Base-by-base conservation (phyloP, 1,284 basidiomycete species). In the Ceratobasidium papillatum region DNA sequence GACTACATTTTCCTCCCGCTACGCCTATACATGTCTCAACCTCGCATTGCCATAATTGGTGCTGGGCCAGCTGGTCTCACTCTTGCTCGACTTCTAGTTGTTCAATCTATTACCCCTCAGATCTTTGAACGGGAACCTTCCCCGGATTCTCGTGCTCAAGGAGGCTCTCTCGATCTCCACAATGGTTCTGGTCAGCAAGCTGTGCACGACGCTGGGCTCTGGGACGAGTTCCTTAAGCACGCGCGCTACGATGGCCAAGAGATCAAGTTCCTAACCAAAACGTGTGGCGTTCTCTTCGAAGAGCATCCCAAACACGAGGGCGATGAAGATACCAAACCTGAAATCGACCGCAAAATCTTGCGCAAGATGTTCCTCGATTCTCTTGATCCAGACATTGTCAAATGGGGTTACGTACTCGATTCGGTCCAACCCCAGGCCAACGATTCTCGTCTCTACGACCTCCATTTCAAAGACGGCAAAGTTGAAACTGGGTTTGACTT, bases 161-260 rank as follows among this genome's bases (percentile, higher is more conserved):
- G 84, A 19, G 84, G 84, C 11, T 78, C 81, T 14, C 80, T 85
- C 34, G 84, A 85, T 77, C 76, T 85, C 27, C 84, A 85, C 75
- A 72, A 76, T 0, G 79, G 80, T 27, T 81, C 81, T 7, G 84
- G 84, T 17, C 81, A 80, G 74, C 69, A 71, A 17, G 82, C 81
- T 1, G 73, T 83, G 14, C 74, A 77, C 19, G 79, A 77, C 34
- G 81, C 81, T 4, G 82, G 81, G 14, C 77, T 83, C 3, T 75
- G 77, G 56, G 75, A 79, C 11, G 76, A 79, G 49, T 83, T 83
- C 74, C 65, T 76, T 45, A 76, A 79, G 45, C 66, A 78, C 76
- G 74, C 77, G 19, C 73, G 82, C 63, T 45, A 52, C 73, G 78
- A 81, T 43, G 78, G 81, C 52, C 78, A 81, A n/a, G 76, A 77